Conservation (phyloP, 371 early-diverging fungal genomes). For the Polyrhizophydium stewartii region DNA sequence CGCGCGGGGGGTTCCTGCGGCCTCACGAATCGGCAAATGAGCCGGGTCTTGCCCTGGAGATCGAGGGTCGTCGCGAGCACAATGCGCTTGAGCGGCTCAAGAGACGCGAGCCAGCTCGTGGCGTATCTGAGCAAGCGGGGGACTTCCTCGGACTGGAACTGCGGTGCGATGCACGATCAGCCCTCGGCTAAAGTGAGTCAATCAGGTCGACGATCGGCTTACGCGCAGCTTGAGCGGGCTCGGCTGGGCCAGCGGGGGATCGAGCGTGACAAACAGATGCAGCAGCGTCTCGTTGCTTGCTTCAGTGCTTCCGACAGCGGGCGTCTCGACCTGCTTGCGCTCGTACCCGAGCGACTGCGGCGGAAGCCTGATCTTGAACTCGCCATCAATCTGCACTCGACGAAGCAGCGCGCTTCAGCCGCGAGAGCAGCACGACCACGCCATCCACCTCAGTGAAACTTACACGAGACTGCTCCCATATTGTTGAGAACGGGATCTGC, state of each 20-base stretch:
- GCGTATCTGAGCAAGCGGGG: conserved; percentile 21
- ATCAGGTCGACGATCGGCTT: neutral
- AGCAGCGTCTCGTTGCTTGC: conserved; percentile 26
- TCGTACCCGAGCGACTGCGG: conserved; percentile 35
- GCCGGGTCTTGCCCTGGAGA: conserved; percentile 29
- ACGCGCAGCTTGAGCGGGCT: conserved; percentile 25
- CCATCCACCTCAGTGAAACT: neutral
- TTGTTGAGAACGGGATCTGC: conserved; percentile 39
- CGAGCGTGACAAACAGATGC: conserved; percentile 46
- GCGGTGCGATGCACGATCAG: neutral
- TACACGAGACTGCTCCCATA: conserved; percentile 41
- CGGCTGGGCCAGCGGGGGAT: conserved; percentile 41
- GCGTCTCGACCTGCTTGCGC: conserved; percentile 4
- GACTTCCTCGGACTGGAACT: conserved; percentile 35
- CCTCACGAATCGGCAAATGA: conserved; percentile 34
- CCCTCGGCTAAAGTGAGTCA: neutral
- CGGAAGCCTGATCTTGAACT: conserved; percentile 35
- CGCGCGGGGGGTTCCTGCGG: conserved; percentile 26
- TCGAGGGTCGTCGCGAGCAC: conserved; percentile 21
- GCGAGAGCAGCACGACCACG: neutral
- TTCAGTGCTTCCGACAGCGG: conserved; percentile 8
- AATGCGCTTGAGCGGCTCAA: conserved; percentile 3
- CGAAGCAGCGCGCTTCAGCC: too few species aligned
- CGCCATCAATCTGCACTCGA: conserved; percentile 39
- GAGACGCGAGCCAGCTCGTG: conserved; percentile 3